Evolutionary conservation across 2,329 filamentous ascomycete genomes (phyloP).

Genomic region (Aspergillus novoparasiticus): DNA sequence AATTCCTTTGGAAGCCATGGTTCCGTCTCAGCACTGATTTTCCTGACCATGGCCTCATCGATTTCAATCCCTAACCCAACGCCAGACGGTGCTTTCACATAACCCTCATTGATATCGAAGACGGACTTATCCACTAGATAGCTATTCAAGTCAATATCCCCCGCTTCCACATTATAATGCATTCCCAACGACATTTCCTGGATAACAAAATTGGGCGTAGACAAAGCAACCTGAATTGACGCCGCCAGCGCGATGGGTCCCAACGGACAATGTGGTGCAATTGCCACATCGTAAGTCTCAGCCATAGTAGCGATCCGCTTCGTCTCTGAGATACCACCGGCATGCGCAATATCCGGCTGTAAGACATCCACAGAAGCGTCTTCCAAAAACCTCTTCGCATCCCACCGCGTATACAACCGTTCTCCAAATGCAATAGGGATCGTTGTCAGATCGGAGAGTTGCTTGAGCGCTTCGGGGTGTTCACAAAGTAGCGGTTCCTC

Average conservation of each 20-base stretch:
- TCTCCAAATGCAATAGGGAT: constrained; percentile 73
- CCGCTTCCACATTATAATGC: constrained; percentile 68
- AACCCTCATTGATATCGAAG: constrained; percentile 34
- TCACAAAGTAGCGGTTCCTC: constrained; percentile 74
- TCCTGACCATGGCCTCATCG: constrained; percentile 68
- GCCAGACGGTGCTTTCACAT: constrained; percentile 36
- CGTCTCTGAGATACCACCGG: constrained; percentile 73
- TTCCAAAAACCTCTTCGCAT: constrained; percentile 72
- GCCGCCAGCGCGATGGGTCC: constrained; percentile 74
- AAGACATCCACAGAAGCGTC: constrained; percentile 69
- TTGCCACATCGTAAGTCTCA: constrained; percentile 71
- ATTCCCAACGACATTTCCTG: constrained; percentile 80
- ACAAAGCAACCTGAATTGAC: constrained; percentile 66
- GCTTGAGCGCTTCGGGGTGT: constrained; percentile 66
- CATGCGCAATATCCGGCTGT: constrained; percentile 72
- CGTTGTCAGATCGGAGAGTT: constrained; percentile 58
- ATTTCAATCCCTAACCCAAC: constrained; percentile 61
- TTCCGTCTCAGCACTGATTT: constrained; percentile 42
- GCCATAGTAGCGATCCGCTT: constrained; percentile 70
- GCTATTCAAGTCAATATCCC: constrained; percentile 28
- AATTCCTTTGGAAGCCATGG: constrained; percentile 14
- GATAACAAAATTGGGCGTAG: constrained; percentile 69
- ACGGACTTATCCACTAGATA: constrained; percentile 67
- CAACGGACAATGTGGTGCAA: constrained; percentile 74
- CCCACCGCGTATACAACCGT: constrained; percentile 71